Evolutionary conservation across 2,329 filamentous ascomycete species (phyloP).

Genomic region (Hypoxylon sp.): DNA sequence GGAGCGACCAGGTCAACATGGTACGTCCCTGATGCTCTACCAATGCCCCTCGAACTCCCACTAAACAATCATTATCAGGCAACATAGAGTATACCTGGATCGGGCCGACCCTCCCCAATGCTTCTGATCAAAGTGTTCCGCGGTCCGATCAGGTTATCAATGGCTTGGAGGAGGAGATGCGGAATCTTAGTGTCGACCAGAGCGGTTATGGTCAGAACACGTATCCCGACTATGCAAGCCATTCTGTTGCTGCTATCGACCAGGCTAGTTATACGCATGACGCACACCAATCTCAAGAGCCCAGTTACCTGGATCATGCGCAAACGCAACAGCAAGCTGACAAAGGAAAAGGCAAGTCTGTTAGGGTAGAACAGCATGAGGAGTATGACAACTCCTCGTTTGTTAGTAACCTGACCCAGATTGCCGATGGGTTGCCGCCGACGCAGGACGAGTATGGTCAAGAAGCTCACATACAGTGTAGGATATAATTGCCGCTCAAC

Average conservation of each 20-base stretch:
- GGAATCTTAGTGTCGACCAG: constrained; percentile 39
- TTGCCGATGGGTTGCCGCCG: constrained; percentile 16
- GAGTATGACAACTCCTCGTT: constrained; percentile 21
- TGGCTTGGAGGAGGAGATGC: constrained; percentile 40
- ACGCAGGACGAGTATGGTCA: constrained; percentile 30
- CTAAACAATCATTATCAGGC: constrained; percentile 39
- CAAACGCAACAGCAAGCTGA: constrained; percentile 32
- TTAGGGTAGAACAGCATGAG: constrained; percentile 22
- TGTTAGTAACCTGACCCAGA: constrained; percentile 14
- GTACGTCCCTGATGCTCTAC: constrained; percentile 41
- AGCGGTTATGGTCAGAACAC: constrained; percentile 33
- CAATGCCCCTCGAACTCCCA: constrained; percentile 19
- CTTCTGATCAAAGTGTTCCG: constrained; percentile 44
- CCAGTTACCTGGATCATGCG: constrained; percentile 29
- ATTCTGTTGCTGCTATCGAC: constrained; percentile 31
- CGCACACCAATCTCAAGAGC: constrained; percentile 36
- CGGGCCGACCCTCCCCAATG: constrained; percentile 26
- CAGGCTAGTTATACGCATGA: constrained; percentile 47
- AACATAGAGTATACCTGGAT: constrained; percentile 42
- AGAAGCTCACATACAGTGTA: constrained; percentile 35
- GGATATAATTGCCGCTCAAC: constrained; percentile 3
- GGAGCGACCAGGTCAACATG: constrained; percentile 45
- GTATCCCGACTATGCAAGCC: constrained; percentile 31
- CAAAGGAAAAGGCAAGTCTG: constrained; percentile 46
- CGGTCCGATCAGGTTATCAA: constrained; percentile 45